Evolutionary conservation across 495 filamentous ascomycete genomes (phyloP).

Genomic region (Pyrenula aspistea): DNA sequence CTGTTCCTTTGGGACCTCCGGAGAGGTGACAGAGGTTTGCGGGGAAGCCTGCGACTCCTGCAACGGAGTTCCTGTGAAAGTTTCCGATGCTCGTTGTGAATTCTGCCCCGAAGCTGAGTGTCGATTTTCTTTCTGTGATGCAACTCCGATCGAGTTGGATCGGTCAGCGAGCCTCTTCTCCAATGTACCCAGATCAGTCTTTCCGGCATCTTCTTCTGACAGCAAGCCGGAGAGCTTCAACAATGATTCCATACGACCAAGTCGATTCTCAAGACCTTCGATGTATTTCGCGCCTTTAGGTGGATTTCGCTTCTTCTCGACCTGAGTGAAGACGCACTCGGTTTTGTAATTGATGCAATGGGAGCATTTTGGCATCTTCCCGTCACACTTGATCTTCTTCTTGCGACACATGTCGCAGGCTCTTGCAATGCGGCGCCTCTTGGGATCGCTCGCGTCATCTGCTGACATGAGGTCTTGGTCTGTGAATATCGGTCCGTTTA

Average conservation of each 20-base stretch:
- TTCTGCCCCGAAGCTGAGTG: slow-evolving; percentile 27
- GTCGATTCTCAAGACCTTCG: slow-evolving; percentile 87
- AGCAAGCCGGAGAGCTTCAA: slow-evolving; percentile 78
- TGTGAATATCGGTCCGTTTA: slow-evolving; percentile 49
- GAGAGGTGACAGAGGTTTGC: slow-evolving; percentile 48
- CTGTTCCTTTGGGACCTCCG: slow-evolving; percentile 38
- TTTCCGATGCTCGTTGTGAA: slow-evolving; percentile 20
- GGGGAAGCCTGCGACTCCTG: slow-evolving; percentile 45
- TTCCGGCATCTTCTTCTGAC: slow-evolving; percentile 75
- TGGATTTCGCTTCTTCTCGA: slow-evolving; percentile 96
- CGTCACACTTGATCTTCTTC: slow-evolving; percentile 99
- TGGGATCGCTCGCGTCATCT: slow-evolving; percentile 67
- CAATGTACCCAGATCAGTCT: slow-evolving; percentile 77
- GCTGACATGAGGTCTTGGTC: slow-evolving; percentile 36
- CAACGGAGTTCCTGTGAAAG: slow-evolving; percentile 32
- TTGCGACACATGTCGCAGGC: slow-evolving; percentile 99
- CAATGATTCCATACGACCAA: slow-evolving; percentile 87
- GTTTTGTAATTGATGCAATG: slow-evolving; percentile 98
- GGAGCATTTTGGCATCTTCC: slow-evolving; percentile 86
- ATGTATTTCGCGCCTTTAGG: slow-evolving; percentile 99
- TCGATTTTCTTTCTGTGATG: slow-evolving; percentile 9
- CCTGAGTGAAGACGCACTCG: slow-evolving; percentile 92
- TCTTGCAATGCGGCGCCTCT: slow-evolving; percentile 86
- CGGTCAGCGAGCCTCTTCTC: slow-evolving; percentile 73
- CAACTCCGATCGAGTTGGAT: slow-evolving; percentile 18